Evolutionary conservation across 2,329 filamentous ascomycete species (phyloP).

Genomic region (Plenodomus tracheiphilus): DNA sequence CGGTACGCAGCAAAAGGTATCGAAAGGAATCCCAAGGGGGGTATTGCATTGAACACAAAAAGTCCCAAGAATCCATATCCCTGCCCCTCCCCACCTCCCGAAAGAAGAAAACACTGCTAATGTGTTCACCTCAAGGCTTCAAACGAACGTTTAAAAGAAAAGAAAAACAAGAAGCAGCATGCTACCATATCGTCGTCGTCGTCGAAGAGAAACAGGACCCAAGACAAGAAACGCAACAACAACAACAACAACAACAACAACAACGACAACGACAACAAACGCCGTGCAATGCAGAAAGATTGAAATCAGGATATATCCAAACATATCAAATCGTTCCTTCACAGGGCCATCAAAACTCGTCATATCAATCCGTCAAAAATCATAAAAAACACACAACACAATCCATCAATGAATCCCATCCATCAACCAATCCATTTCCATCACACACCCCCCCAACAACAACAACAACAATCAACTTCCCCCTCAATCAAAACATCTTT

Average conservation of each 20-base stretch:
- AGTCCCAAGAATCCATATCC: too few species aligned
- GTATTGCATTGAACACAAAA: background rate
- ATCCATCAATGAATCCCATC: background rate
- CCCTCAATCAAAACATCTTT: slow-evolving; percentile 45
- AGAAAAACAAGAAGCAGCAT: background rate
- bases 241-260: too few species aligned
- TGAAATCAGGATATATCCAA: background rate
- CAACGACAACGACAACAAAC: too few species aligned
- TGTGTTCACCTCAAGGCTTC: too few species aligned
- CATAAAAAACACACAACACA: background rate
- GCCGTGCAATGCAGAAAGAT: slow-evolving; percentile 12
- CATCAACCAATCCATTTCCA: slow-evolving; percentile 39
- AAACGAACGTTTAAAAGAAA: background rate
- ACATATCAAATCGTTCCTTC: too few species aligned
- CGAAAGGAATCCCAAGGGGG: too few species aligned
- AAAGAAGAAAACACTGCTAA: background rate
- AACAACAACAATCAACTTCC: too few species aligned
- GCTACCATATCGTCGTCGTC: too few species aligned
- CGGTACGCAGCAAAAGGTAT: background rate
- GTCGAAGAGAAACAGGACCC: background rate
- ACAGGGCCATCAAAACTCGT: background rate
- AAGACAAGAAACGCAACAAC: background rate
- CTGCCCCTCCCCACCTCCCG: background rate
- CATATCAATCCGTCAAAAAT: background rate
- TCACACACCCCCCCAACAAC: too few species aligned